A percentile compares a stretch with the other conserved stretches of the same genome.
These are phyloP conservation scores for Fremontodendron californicum DNA, from an alignment of 345 rosid genomes.

Conservation along the genomic window DNA sequence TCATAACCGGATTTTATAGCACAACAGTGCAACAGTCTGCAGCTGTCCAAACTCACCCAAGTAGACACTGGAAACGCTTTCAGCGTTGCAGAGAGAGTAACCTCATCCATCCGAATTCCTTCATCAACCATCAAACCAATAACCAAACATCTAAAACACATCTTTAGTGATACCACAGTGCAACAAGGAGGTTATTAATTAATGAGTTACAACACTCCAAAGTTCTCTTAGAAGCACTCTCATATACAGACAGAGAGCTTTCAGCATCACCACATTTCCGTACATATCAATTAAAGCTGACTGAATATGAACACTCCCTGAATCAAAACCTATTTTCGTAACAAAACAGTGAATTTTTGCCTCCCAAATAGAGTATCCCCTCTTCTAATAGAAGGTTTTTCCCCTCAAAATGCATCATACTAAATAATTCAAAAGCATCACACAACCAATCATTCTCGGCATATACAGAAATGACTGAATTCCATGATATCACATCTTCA, in stretches of 20 bases:
- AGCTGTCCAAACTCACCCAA: constrained; percentile 37
- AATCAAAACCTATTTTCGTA: constrained; percentile 50
- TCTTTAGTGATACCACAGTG: constrained; percentile 51
- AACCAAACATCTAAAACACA: constrained; percentile 62
- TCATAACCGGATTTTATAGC: constrained; percentile 57
- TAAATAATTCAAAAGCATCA: constrained; percentile 52
- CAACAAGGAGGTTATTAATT: constrained; percentile 64
- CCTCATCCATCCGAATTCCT: constrained; percentile 64
- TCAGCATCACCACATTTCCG: constrained; percentile 64
- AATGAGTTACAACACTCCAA: constrained; percentile 64
- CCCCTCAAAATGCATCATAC: constrained; percentile 66
- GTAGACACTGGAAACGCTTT: constrained; percentile 55
- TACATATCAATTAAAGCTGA: constrained; percentile 71
- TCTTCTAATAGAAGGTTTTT: constrained; percentile 52
- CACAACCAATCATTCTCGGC: constrained; percentile 33
- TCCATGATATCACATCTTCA: constrained; percentile 72
- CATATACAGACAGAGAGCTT: constrained; percentile 43
- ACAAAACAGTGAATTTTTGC: constrained; percentile 69
- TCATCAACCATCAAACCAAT: constrained; percentile 73
- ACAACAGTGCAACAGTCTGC: constrained; percentile 51
- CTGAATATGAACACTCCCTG: constrained; percentile 43
- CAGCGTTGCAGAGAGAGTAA: constrained; percentile 52
- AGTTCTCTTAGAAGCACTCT: constrained; percentile 33
- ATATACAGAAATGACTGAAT: constrained; percentile 57
- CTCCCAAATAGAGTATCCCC: constrained; percentile 45